Base-by-base conservation (phyloP, 805 yeast genomes). In the Zygosaccharomyces lentus region DNA sequence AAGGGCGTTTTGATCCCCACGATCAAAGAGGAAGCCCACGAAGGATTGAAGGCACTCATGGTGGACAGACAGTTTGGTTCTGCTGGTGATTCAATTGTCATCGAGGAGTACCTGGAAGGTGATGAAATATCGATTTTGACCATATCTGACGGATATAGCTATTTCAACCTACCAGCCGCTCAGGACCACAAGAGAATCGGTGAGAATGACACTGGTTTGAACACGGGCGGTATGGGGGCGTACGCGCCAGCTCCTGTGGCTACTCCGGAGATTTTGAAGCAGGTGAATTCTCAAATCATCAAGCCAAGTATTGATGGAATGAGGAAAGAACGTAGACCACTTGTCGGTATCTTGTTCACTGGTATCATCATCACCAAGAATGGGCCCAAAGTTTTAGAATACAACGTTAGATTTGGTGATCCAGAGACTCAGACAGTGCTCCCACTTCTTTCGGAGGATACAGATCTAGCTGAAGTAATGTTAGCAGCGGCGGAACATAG, bases 191-290 rank as follows among this genome's bases (percentile, higher is more conserved):
- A 93, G 73, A 82, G 99, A 67, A 77, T 85, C 56, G 95, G 95
- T 46, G 87, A 95, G 60, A 90, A 90, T 50, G 99, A 93, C 66
- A 73, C 81, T 32, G 99, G 99, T 21, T 76, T 91, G 52, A 93
- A 93, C 71, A 93, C 99, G 31, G 99, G 99, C 56, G 99, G 99
- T 53, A 93, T 93, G 99, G 99, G 99, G 53, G 96, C 98, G 6
- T 93, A 93, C 62, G 93, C 98, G 6, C 99, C 99, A 26, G 95
- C 98, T 9, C 99, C 99, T 46, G 75, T 88, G 52, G 98, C 95
- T 15, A 87, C 97, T 15, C 81, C 87, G 2, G 74, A 76, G 19
- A 65, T 93, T 30, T 67, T 90, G 58, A 70, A 75, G 50, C 74
- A 81, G 66, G 89, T 93, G 62, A 81, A 89, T 61, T 71, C 73